Evolutionary conservation across 208 protist species (phyloP).

Genomic region (Phytomonas sp.): DNA sequence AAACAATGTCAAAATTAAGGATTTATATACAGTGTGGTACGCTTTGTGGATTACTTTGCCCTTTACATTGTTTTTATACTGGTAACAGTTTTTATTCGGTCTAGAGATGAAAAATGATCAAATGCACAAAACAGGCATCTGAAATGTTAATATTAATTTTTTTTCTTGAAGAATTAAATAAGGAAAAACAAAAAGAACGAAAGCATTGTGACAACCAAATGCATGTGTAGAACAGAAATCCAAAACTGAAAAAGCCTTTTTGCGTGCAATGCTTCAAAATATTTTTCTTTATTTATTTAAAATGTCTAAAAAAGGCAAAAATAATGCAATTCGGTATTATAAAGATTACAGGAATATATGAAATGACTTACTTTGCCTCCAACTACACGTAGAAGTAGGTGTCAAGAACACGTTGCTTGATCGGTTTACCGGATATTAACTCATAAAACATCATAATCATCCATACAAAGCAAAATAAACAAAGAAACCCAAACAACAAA

Average conservation of each 20-base stretch:
- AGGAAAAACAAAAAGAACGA: conserved; percentile 11
- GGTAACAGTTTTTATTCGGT: background rate
- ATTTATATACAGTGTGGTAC: background rate
- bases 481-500: conserved; percentile 33
- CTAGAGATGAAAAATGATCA: background rate
- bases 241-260: background rate
- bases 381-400: conserved; percentile 26
- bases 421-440: conserved; percentile 19
- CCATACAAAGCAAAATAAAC: conserved; percentile 30
- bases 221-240: conserved; percentile 3
- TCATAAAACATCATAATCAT: conserved; percentile 23
- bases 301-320: background rate
- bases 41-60: background rate
- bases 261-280: background rate
- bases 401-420: conserved; percentile 28
- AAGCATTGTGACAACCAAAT: background rate
- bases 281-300: conserved; percentile 4
- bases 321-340: background rate
- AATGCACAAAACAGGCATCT: background rate
- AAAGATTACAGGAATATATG: background rate
- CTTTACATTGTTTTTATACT: background rate
- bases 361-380: background rate
- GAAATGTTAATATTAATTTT: background rate
- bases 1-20: background rate
- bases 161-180: background rate